A percentile compares a stretch with the other conserved stretches of the same genome.
These are phyloP conservation scores for Juncus inflexus DNA, from an alignment of 176 grass and related monocot species.

Conservation along the genomic window DNA sequence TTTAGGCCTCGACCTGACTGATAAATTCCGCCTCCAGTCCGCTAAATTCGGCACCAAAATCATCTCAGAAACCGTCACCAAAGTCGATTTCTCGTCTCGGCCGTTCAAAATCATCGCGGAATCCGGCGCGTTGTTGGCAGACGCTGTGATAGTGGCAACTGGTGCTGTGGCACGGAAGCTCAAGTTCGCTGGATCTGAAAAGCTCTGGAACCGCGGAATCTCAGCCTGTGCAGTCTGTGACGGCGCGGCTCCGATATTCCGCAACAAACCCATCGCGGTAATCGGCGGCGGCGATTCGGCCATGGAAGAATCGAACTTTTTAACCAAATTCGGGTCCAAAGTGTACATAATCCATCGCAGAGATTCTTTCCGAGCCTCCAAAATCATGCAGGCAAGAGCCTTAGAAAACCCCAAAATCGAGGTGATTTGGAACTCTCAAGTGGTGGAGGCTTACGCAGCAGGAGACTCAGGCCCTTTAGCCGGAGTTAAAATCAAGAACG, in stretches of 20 bases:
- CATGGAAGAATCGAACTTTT: constrained; percentile 99
- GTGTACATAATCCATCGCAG: constrained; percentile 93
- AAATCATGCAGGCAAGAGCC: constrained; percentile 93
- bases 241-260: constrained; percentile 82
- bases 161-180: constrained; percentile 84
- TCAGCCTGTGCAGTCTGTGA: constrained; percentile 97
- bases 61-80: constrained; percentile 64
- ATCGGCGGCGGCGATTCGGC: constrained; percentile 90
- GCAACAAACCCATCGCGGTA: constrained; percentile 78
- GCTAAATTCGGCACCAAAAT: constrained; percentile 59
- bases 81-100: constrained; percentile 53
- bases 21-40: constrained; percentile 63
- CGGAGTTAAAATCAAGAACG: constrained; percentile 74
- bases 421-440: constrained; percentile 72
- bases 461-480: constrained; percentile 41
- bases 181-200: constrained; percentile 59
- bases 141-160: constrained; percentile 72
- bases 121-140: constrained; percentile 57
- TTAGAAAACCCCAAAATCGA: constrained; percentile 78
- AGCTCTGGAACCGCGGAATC: constrained; percentile 92
- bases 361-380: constrained; percentile 82
- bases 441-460: constrained; percentile 71
- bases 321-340: constrained; percentile 88
- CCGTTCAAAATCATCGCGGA: constrained; percentile 71
- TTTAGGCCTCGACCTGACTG: constrained; percentile 80